These are phyloP conservation scores for Thelephora terrestris DNA, from an alignment of 1,284 basidiomycete species.

Conservation along the genomic window DNA sequence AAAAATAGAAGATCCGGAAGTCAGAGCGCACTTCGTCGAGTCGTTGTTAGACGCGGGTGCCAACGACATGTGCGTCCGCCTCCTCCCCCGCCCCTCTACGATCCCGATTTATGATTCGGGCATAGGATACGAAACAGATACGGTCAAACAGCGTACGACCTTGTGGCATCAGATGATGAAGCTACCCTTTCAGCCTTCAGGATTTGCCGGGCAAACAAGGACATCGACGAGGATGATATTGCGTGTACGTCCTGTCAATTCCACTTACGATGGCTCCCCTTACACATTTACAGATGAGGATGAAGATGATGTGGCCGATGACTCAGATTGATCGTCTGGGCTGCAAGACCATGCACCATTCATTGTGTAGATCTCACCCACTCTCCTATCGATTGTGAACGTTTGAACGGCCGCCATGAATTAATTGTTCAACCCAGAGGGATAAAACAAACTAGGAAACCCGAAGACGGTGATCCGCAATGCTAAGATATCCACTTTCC, in stretches of 20 bases:
- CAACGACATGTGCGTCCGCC: conserved; percentile 46
- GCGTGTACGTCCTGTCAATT: conserved; percentile 23
- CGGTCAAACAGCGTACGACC: conserved; percentile 47
- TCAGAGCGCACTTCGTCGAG: conserved; percentile 45
- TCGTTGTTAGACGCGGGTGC: conserved; percentile 72
- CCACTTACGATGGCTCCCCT: background rate
- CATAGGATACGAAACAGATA: conserved; percentile 66
- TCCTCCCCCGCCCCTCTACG: background rate
- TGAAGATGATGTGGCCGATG: conserved; percentile 24
- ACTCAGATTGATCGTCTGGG: conserved; percentile 26
- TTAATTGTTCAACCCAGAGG: background rate
- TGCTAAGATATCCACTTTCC: conserved; percentile 25
- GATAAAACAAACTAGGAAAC: background rate
- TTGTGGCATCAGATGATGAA: conserved; percentile 41
- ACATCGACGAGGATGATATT: conserved; percentile 28
- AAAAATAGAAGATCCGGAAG: conserved; percentile 47
- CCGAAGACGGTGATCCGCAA: conserved; percentile 2
- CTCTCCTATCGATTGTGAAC: background rate
- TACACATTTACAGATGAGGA: conserved; percentile 17
- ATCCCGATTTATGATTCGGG: background rate
- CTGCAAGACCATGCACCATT: background rate
- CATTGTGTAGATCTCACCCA: conserved; percentile 4
- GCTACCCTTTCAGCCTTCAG: conserved; percentile 38
- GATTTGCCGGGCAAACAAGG: conserved; percentile 36
- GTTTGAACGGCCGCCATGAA: no score